Base-by-base conservation (phyloP, 257 asterid genomes). In the Buddleja alternifolia region DNA sequence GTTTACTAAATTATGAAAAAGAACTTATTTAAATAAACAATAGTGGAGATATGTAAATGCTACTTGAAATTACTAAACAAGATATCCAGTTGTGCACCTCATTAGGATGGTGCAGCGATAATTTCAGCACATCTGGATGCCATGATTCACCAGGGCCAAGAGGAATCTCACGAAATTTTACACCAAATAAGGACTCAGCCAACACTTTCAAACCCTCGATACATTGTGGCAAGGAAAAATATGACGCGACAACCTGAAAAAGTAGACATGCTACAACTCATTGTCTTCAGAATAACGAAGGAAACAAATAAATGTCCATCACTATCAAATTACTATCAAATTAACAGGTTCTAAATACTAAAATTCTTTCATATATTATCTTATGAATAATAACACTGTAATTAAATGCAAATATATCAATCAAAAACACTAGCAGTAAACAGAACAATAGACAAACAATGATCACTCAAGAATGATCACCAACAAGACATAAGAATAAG, bases 101-200 rank as follows among this genome's bases (percentile, higher is more conserved):
- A 79, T 86, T 83, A 41, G 92, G 88, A 87, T 90, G 99, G 73
- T 83, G 79, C 63, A 93, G 64, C 57, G 90, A 81, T 77, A 90
- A 74, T 81, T 93, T 93, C 69, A 88, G 78, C 80, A 93, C 99
- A 74, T 93, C 99, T 50, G 90, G 95, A 77, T 93, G 99, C 99
- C 99, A 93, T 69, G 99, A 89, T 86, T 93, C 99, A 78, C 96
- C 96, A 58, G 92, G 97, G 45, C 80, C 83, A 67, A 89, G 84
- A 64, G 97, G 90, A 71, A 82, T 77, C 71, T 75, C 76, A 29
- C 63, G 83, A 72, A 78, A 87, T 44, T 75, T 82, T 77, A 90
- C 90, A 61, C 91, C 93, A 84, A 93, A 93, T 75, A 93, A 78
- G 62, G 99, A 93, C 84, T 86, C 91, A 12, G 85, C 88, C 78